Evolutionary conservation across 371 early-diverging fungal genomes (phyloP).

Genomic region (Zancudomyces culisetae): DNA sequence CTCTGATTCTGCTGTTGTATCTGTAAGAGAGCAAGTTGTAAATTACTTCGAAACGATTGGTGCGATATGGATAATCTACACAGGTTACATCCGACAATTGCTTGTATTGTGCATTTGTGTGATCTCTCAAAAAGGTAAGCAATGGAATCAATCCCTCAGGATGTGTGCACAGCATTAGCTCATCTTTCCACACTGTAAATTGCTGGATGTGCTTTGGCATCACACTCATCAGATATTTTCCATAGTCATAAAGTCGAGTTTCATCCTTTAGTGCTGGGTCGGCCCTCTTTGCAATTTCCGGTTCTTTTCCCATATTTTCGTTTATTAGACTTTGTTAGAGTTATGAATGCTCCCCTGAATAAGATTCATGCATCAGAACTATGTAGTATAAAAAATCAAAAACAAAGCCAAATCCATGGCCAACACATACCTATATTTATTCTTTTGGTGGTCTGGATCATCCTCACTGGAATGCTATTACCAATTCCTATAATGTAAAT

Average conservation of each 20-base stretch:
- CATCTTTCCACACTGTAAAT: conserved; percentile 92
- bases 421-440: too few species aligned
- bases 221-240: conserved; percentile 64
- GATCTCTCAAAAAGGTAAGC: conserved; percentile 79
- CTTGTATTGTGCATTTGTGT: conserved; percentile 81
- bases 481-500: too few species aligned
- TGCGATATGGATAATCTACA: conserved; percentile 77
- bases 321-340: too few species aligned
- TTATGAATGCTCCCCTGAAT: too few species aligned
- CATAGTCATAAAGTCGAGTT: conserved; percentile 51
- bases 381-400: too few species aligned
- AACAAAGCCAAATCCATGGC: too few species aligned
- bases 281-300: background rate
- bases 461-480: too few species aligned
- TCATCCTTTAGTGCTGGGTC: conserved; percentile 2
- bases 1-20: conserved; percentile 85
- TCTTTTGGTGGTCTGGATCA: too few species aligned
- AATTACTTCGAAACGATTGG: conserved; percentile 89
- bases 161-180: conserved; percentile 79
- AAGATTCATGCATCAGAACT: too few species aligned
- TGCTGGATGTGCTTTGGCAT: conserved; percentile 94
- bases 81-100: conserved; percentile 73
- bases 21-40: conserved; percentile 77
- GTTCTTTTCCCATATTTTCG: too few species aligned
- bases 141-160: conserved; percentile 61